These are phyloP conservation scores for Collybiopsis confluens DNA, from an alignment of 768 basidiomycete species.

Conservation along the genomic window DNA sequence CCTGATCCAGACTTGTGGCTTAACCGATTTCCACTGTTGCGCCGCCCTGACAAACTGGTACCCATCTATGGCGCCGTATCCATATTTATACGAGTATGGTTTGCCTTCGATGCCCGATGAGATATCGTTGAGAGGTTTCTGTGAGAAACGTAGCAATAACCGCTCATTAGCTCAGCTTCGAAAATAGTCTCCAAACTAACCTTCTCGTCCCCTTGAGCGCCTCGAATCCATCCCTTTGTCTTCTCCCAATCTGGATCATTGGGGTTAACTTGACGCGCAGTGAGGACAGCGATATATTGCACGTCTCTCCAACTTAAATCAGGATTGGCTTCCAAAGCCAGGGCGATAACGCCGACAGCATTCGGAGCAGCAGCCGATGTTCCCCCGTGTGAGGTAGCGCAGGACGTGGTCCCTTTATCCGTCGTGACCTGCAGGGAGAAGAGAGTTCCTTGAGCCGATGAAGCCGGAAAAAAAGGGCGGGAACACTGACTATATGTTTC, in stretches of 20 bases:
- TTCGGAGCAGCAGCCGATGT: slow-evolving; percentile 98
- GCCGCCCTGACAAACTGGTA: slow-evolving; percentile 79
- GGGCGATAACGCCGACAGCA: slow-evolving; percentile 88
- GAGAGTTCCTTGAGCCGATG: slow-evolving; percentile 15
- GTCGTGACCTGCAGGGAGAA: slow-evolving; percentile 72
- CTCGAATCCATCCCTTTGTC: slow-evolving; percentile 38
- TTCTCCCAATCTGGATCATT: slow-evolving; percentile 94
- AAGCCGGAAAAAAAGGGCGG: slow-evolving; percentile 7
- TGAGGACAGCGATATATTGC: slow-evolving; percentile 82
- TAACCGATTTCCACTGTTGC: slow-evolving; percentile 79
- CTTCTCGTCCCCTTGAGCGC: slow-evolving; percentile 8
- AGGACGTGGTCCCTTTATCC: slow-evolving; percentile 82
- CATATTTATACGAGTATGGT: slow-evolving; percentile 84
- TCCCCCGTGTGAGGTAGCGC: slow-evolving; percentile 83
- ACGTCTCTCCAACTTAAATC: slow-evolving; percentile 97
- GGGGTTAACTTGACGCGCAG: slow-evolving; percentile 73
- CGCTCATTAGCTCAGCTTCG: too few relatives aligned
- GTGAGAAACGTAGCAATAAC: too few relatives aligned
- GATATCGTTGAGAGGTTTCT: too few relatives aligned
- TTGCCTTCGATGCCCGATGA: slow-evolving; percentile 35
- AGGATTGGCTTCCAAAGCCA: slow-evolving; percentile 86
- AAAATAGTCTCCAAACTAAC: too few relatives aligned
- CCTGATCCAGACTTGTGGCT: slow-evolving; percentile 90
- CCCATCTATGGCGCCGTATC: slow-evolving; percentile 86
- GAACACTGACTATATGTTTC: slow-evolving; percentile 68